These are phyloP conservation scores for Trametes cubensis DNA, from an alignment of 768 basidiomycete genomes.

Conservation along the genomic window DNA sequence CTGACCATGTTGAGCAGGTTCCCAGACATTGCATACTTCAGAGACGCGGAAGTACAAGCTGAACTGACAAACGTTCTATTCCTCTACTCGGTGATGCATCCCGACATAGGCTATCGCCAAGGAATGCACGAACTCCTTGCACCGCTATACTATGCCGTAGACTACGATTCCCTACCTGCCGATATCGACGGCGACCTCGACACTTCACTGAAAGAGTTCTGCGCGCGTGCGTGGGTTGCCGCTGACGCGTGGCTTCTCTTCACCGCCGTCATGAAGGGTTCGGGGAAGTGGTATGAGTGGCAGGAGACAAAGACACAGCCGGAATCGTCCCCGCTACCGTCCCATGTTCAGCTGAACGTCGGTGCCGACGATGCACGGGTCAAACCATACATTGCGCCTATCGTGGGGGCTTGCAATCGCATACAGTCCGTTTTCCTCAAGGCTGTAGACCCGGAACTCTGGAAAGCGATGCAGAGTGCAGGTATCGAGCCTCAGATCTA, in stretches of 20 bases:
- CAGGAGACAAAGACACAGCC: conserved; percentile 33
- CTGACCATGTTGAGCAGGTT: conserved; percentile 57
- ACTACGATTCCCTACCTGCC: conserved; percentile 73
- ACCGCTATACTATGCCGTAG: conserved; percentile 78
- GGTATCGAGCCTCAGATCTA: conserved; percentile 97
- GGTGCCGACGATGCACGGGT: conserved; percentile 49
- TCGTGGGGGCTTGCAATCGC: conserved; percentile 78
- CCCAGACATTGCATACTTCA: conserved; percentile 94
- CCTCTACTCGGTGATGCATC: conserved; percentile 76
- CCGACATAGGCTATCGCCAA: conserved; percentile 90
- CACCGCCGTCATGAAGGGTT: conserved; percentile 72
- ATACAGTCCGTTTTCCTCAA: conserved; percentile 77
- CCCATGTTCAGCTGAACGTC: conserved; percentile 47
- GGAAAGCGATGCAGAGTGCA: conserved; percentile 70
- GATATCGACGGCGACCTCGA: conserved; percentile 35
- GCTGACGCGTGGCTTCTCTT: conserved; percentile 92
- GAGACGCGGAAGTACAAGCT: conserved; percentile 69
- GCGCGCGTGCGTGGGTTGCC: conserved; percentile 68
- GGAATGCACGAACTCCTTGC: conserved; percentile 99
- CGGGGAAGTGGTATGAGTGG: conserved; percentile 74
- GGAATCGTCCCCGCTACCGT: conserved; percentile 43
- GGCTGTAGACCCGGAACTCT: conserved; percentile 78
- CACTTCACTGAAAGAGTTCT: conserved; percentile 56
- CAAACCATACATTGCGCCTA: conserved; percentile 77
- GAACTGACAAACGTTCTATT: conserved; percentile 88